Percentiles rank a stretch among this genome's conserved stretches.
These are phyloP conservation scores for Pseudogymnoascus verrucosus DNA, from an alignment of 2,329 filamentous ascomycete genomes.

Conservation along the genomic window DNA sequence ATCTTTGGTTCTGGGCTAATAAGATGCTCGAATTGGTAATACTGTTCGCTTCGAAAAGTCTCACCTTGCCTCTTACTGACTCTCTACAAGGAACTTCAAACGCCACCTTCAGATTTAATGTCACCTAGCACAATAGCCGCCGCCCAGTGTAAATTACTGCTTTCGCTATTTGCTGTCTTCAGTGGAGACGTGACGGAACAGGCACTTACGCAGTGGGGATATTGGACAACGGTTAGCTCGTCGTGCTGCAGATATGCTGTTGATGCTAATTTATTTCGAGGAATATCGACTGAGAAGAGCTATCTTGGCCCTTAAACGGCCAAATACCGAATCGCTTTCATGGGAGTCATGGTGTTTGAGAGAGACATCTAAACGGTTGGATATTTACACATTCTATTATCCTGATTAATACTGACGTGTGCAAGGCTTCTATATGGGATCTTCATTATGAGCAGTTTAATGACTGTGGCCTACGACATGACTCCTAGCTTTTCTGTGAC, in stretches of 20 bases:
- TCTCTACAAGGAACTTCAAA: neutral
- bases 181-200: neutral
- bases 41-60: neutral
- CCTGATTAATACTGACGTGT: neutral
- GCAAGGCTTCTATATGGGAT: neutral
- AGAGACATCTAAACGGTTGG: neutral
- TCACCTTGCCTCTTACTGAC: neutral
- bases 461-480: neutral
- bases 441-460: neutral
- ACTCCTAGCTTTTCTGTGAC: neutral
- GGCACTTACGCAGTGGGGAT: neutral
- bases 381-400: neutral
- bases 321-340: neutral
- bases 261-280: no score
- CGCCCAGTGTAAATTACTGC: neutral
- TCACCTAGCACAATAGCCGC: neutral
- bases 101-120: neutral
- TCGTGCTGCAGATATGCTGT: no score
- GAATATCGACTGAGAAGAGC: neutral
- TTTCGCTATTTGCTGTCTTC: neutral
- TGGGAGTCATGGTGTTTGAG: neutral
- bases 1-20: constrained; percentile 15
- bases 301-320: neutral
- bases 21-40: neutral
- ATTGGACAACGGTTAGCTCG: neutral